A percentile compares a stretch with the other conserved stretches of the same genome.
These are phyloP conservation scores for Epichloe sp. DNA, from an alignment of 2,329 filamentous ascomycete species.

Conservation along the genomic window DNA sequence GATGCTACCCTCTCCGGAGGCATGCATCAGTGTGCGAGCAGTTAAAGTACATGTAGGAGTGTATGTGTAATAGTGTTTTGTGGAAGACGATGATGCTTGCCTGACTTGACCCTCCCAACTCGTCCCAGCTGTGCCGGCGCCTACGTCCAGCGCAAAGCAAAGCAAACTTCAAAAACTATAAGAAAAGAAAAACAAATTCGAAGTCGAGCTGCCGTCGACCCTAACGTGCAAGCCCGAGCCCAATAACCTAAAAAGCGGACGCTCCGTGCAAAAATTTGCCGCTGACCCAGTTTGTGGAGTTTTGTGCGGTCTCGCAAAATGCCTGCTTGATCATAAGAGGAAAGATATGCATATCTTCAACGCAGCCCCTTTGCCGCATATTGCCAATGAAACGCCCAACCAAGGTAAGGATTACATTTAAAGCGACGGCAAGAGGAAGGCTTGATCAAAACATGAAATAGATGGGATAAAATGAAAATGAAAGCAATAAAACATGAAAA, in stretches of 20 bases:
- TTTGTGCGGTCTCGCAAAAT: constrained; percentile 15
- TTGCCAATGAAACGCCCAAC: constrained; percentile 17
- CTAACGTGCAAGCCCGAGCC: constrained; percentile 10
- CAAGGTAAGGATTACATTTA: constrained; percentile 7
- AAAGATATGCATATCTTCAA: constrained; percentile 13
- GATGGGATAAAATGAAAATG: constrained; percentile 5
- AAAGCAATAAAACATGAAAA: constrained; percentile 11
- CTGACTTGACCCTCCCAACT: constrained; percentile 29
- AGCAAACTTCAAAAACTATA: constrained; percentile 4
- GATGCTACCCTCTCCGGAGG: constrained; percentile 19
- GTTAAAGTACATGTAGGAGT: constrained; percentile 52
- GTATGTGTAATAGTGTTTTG: constrained; percentile 16
- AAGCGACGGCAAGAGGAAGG: constrained; percentile 9
- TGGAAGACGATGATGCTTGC: constrained; percentile 62
- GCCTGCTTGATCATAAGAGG: constrained; percentile 18
- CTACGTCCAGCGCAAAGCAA: constrained; percentile 4
- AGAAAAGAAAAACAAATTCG: constrained; percentile 6
- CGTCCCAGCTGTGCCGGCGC: constrained; percentile 4
- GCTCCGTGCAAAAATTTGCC: constrained; percentile 18
- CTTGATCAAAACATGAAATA: constrained; percentile 10
- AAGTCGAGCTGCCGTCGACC: constrained; percentile 6
- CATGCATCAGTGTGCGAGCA: constrained; percentile 18
- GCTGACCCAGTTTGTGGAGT: constrained; percentile 13
- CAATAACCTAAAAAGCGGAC: constrained; percentile 12
- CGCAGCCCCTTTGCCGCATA: constrained; percentile 11